Evolutionary conservation across 495 filamentous ascomycete genomes (phyloP).

Genomic region (Terfezia boudieri): DNA sequence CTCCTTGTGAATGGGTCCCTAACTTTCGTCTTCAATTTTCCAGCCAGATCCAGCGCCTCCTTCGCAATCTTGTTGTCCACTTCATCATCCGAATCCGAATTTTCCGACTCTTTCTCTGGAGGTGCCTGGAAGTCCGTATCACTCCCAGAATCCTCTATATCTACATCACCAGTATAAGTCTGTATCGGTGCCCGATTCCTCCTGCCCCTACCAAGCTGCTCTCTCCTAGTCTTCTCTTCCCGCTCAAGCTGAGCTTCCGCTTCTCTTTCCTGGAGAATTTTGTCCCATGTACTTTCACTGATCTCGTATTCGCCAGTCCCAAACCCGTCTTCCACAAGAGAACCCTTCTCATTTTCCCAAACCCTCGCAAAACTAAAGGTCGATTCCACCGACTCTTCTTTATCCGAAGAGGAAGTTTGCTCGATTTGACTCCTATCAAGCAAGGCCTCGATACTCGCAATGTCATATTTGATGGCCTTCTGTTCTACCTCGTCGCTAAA

Average conservation of each 20-base stretch:
- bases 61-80: neutral
- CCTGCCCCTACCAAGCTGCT: slow-evolving; percentile 66
- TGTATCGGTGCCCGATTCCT: slow-evolving; percentile 26
- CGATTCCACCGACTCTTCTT: slow-evolving; percentile 35
- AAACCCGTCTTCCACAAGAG: slow-evolving; percentile 24
- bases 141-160: slow-evolving; percentile 4
- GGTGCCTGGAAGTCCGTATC: neutral
- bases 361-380: slow-evolving; percentile 81
- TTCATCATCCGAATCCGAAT: neutral
- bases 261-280: slow-evolving; percentile 64
- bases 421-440: slow-evolving; percentile 69
- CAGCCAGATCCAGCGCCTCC: neutral
- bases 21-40: neutral
- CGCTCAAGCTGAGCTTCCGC: slow-evolving; percentile 47
- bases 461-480: slow-evolving; percentile 54
- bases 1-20: neutral
- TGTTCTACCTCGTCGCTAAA: slow-evolving; percentile 51
- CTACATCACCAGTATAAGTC: slow-evolving; percentile 22
- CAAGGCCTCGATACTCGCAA: slow-evolving; percentile 58
- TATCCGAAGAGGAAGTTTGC: slow-evolving; percentile 33
- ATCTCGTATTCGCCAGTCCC: slow-evolving; percentile 35
- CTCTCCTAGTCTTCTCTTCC: slow-evolving; percentile 26
- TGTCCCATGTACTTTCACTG: slow-evolving; percentile 56
- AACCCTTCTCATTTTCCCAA: slow-evolving; percentile 61
- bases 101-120: neutral